Conservation (phyloP, 768 basidiomycete genomes). For the Boletus rex-veris region DNA sequence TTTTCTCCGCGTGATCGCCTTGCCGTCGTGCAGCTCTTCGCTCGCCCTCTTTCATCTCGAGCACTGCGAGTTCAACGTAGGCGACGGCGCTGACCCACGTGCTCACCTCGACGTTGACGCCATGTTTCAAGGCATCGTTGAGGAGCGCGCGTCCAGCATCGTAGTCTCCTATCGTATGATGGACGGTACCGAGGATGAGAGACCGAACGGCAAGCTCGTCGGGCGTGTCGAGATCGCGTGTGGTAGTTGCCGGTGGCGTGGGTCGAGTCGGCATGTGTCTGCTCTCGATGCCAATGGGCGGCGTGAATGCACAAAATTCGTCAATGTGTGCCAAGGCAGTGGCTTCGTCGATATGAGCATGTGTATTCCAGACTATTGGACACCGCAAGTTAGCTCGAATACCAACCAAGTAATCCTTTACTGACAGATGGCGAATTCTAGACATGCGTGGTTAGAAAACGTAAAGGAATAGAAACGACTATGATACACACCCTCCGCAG, state of each 20-base stretch:
- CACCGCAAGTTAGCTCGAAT: constrained; percentile 1
- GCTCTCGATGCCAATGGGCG: constrained; percentile 34
- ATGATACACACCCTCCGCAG: constrained; percentile 57
- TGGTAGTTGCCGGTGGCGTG: neutral
- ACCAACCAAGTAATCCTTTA: constrained; percentile 1
- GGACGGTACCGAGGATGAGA: constrained; percentile 63
- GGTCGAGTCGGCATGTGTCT: neutral
- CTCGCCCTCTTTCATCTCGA: constrained; percentile 65
- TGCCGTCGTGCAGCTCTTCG: constrained; percentile 29
- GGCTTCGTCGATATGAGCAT: constrained; percentile 52
- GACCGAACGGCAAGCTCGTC: constrained; percentile 71
- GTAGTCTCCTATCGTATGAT: constrained; percentile 54
- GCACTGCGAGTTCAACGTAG: constrained; percentile 65
- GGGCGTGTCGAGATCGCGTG: constrained; percentile 54
- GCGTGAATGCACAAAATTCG: constrained; percentile 48
- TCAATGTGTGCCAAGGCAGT: constrained; percentile 59
- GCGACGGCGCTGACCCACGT: constrained; percentile 69
- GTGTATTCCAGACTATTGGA: constrained; percentile 71
- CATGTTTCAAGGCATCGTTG: constrained; percentile 45
- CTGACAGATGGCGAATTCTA: constrained; percentile 72
- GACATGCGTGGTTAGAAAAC: neutral
- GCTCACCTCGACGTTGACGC: constrained; percentile 42
- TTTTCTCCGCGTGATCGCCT: constrained; percentile 18
- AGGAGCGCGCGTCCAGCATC: constrained; percentile 46
- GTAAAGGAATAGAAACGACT: too few species aligned